Conservation (phyloP, 352 stramenopile species). For the Globisporangium polare region DNA sequence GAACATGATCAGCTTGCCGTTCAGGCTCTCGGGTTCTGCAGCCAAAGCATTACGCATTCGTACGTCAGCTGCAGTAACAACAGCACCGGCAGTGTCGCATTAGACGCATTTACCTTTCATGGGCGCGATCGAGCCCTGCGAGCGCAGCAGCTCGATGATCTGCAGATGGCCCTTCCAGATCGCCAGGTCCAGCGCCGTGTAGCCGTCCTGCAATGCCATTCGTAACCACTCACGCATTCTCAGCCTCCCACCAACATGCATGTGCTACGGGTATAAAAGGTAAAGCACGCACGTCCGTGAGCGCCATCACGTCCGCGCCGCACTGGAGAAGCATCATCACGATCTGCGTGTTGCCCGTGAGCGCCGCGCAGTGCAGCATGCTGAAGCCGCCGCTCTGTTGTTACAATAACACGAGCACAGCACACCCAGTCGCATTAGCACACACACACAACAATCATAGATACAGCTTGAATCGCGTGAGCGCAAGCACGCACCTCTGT, state of each 20-base stretch:
- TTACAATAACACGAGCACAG: background rate
- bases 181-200: conserved; percentile 73
- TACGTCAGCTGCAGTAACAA: background rate
- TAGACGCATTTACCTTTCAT: conserved; percentile 57
- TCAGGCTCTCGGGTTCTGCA: conserved; percentile 72
- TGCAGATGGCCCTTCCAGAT: conserved; percentile 81
- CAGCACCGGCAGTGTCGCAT: background rate
- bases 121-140: conserved; percentile 70
- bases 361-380: conserved; percentile 74
- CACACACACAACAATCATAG: too few species aligned
- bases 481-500: conserved; percentile 37
- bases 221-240: conserved; percentile 4
- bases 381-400: conserved; percentile 66
- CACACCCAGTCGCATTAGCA: background rate
- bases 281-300: conserved; percentile 56
- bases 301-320: conserved; percentile 64
- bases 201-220: conserved; percentile 48
- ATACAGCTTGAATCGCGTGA: too few species aligned
- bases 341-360: conserved; percentile 81
- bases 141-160: conserved; percentile 80
- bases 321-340: conserved; percentile 87
- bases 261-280: background rate
- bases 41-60: background rate
- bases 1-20: conserved; percentile 69
- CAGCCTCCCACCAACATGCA: background rate